Evolutionary conservation across 352 stramenopile genomes (phyloP), one percentile per base, ranked within the genome.

Genomic region (Elongisporangium anandrum): DNA sequence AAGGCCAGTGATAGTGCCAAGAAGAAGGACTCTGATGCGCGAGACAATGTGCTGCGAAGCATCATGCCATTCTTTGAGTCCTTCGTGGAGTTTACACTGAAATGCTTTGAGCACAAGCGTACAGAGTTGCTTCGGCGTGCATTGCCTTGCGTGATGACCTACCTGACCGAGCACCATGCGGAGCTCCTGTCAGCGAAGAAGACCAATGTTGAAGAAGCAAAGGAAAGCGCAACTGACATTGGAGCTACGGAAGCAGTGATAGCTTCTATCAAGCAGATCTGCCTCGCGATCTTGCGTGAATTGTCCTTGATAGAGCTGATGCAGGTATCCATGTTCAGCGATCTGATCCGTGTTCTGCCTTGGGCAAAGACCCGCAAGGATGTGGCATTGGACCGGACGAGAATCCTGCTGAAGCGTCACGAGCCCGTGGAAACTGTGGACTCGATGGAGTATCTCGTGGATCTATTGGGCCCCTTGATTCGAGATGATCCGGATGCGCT

Each of bases 381-480:
- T 16, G 66, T 90, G 17, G 75, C 73, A 12, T 48, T 90, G 9
- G 68, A 71, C 12, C 88, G 74, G 57, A 74, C 85, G 16, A 62
- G 68, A 24, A 68, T 75, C 2, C 55, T 94, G 7, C 41, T 90
- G 21, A 61, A 64, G 19, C 70, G 79, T 2, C 61, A 77, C 4
- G 65, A 84, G 38, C 59, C 54, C 45, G 58, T 88, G 4, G 26
- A 50, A 16, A 45, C 68, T n/a, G 60, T 75, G 29, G 64, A 64
- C 21, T 65, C 88, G 38, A 77, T 82, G 45, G 75, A 84, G 26
- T 75, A 87, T 49, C 57, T 93, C 22, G 61, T 90, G 3, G 70
- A 81, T 6, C 12, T 98, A 26, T 80, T 99, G 50, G 70, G 88
- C 17, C 96, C 97, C 7, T 69, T 99, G 2, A 70, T 99, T 24